Evolutionary conservation across 306 rosid genomes (phyloP), one percentile per base, ranked within the genome.

Genomic region (Parietaria judaica): DNA sequence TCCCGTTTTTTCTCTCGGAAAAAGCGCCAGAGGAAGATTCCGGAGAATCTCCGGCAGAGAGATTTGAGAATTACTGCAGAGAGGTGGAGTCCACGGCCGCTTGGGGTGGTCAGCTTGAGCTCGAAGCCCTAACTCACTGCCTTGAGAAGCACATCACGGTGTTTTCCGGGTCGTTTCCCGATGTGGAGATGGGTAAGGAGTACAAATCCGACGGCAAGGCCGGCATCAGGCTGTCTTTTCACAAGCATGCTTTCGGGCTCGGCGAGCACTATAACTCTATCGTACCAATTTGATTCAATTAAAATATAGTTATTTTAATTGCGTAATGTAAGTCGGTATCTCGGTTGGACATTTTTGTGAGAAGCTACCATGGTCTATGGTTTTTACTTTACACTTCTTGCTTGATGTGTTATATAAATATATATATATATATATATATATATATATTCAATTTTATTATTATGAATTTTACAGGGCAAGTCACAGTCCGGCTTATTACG

Each of bases 41-140:
- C 11, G 77, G 79, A 50, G 80, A 58, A 66, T 77, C 83, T 15
- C 80, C 47, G 13, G 62, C 81, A 36, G 74, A 72, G 55, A 84
- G 83, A 70, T 94, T 94, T 36, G 95, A 94, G 75, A 69, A 68
- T 56, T 84, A 88, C 78, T 94, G 97, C 70, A 86, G 83, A 71
- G 94, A 86, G 66, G 94, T 88, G 46, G 94, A 88, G 66, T 77
- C 90, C 34, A 86, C 99, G 0, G 94, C 94, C n/a, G 72, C 78
- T n/a, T 92, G 99, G 97, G 99, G 97, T 31, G 99, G 97, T 58
- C 97, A 94, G 61, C 77, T 94, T 37, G 99, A 94, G 90, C 94
- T 89, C 7, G 94, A 88, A 23, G 97, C 99, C 60, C 76, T 94
- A 67, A 84, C 87, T 51, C 94, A 83, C 61, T 81, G 90, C 84